These are phyloP conservation scores for Crithidia mellificae DNA, from an alignment of 208 protist genomes.

Conservation along the genomic window DNA sequence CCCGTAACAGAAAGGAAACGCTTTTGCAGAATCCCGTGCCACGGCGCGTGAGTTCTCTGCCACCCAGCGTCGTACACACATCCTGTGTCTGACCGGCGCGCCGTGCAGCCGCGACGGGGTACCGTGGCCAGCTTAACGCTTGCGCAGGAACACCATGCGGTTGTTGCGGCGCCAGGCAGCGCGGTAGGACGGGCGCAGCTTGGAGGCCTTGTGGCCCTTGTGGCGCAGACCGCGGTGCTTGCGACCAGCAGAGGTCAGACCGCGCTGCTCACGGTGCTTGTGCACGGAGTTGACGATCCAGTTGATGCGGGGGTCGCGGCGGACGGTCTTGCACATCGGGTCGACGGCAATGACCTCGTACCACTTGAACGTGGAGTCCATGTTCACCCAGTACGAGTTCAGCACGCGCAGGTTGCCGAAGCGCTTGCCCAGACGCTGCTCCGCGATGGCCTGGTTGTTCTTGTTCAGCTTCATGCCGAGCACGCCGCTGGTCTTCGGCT, in stretches of 20 bases:
- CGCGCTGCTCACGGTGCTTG: slow-evolving; percentile 98
- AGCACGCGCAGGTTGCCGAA: slow-evolving; percentile 98
- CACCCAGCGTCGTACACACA: neutral
- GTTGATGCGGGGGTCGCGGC: slow-evolving; percentile 98
- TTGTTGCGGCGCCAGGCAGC: slow-evolving; percentile 99
- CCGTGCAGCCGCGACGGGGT: neutral
- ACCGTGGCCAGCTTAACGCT: slow-evolving; percentile 54
- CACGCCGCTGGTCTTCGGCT: slow-evolving; percentile 98
- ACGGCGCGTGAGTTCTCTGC: neutral
- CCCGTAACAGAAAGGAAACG: neutral
- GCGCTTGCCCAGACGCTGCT: slow-evolving; percentile 97
- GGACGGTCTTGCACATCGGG: slow-evolving; percentile 97
- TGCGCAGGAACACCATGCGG: slow-evolving; percentile 93
- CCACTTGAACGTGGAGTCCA: slow-evolving; percentile 97
- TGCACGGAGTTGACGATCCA: slow-evolving; percentile 98
- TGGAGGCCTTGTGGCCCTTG: slow-evolving; percentile 95
- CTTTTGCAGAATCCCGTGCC: neutral
- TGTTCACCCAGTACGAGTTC: slow-evolving; percentile 99
- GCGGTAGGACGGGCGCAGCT: slow-evolving; percentile 95
- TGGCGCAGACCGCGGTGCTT: slow-evolving; percentile 95
- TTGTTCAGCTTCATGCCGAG: slow-evolving; percentile 97
- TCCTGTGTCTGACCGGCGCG: neutral
- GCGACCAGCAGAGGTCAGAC: slow-evolving; percentile 97
- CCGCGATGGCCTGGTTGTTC: slow-evolving; percentile 97
- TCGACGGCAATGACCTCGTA: slow-evolving; percentile 99